Percentiles rank a stretch among this genome's conserved stretches.
Evolutionary conservation across 768 basidiomycete genomes (phyloP).

Genomic region (Lentinus brumalis): DNA sequence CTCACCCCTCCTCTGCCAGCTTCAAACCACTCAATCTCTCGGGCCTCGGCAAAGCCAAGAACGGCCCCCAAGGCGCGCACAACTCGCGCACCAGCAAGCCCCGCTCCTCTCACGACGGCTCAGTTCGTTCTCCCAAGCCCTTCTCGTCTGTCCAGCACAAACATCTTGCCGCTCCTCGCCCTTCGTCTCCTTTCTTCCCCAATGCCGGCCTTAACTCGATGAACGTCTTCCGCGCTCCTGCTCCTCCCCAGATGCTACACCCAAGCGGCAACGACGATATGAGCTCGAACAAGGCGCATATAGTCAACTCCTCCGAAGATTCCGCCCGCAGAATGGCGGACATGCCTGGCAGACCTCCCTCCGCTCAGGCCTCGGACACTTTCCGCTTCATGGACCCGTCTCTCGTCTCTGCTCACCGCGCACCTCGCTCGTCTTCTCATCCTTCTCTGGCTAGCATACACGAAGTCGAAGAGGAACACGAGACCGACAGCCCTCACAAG

Average conservation of each 20-base stretch:
- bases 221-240: constrained; percentile 12
- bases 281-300: constrained; percentile 29
- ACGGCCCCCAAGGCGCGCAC: background rate
- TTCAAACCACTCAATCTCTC: constrained; percentile 32
- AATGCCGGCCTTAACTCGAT: constrained; percentile 1
- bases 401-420: background rate
- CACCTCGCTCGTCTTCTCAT: constrained; percentile 17
- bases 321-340: background rate
- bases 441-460: constrained; percentile 25
- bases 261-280: constrained; percentile 17
- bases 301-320: constrained; percentile 6
- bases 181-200: constrained; percentile 24
- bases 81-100: background rate
- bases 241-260: constrained; percentile 4
- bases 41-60: constrained; percentile 18
- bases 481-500: background rate
- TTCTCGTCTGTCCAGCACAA: constrained; percentile 5
- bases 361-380: background rate
- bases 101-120: constrained; percentile 19
- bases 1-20: constrained; percentile 3
- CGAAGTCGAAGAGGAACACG: constrained; percentile 20
- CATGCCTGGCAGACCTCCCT: background rate
- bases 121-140: constrained; percentile 15
- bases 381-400: constrained; percentile 7
- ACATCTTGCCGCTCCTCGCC: constrained; percentile 13